phyloP scores from a whole-genome alignment of 108 stramenopile species.

The Aurantiochytrium sp. region DNA sequence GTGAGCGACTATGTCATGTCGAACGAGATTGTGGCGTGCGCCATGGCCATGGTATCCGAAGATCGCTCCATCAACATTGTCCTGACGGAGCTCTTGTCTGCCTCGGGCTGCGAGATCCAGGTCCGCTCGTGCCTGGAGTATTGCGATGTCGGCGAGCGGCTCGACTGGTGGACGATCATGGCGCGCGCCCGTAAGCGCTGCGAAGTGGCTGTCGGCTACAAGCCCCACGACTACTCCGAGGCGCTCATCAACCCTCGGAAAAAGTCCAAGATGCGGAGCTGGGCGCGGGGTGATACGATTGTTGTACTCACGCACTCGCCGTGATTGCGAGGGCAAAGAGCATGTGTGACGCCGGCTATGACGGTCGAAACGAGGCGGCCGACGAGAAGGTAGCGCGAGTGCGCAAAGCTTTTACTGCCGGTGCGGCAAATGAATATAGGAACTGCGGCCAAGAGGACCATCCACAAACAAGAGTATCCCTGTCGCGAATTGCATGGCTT shows the following conservation, averaged over 20 bases:
- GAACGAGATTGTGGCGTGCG: constrained; percentile 44
- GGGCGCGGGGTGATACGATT: constrained; percentile 40
- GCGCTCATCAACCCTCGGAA: constrained; percentile 49
- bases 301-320: constrained; percentile 37
- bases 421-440: no score
- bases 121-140: constrained; percentile 33
- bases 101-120: constrained; percentile 49
- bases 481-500: no score
- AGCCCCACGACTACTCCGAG: constrained; percentile 36
- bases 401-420: no score
- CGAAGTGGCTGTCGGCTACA: constrained; percentile 50
- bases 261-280: constrained; percentile 30
- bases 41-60: constrained; percentile 52
- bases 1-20: constrained; percentile 51
- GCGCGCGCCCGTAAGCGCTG: constrained; percentile 35
- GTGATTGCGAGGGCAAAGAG: neutral
- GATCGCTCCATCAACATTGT: constrained; percentile 52
- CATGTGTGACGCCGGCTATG: neutral
- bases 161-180: constrained; percentile 50
- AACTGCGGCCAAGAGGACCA: no score
- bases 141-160: constrained; percentile 24
- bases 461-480: no score
- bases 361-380: no score
- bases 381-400: no score
- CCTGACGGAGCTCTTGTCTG: constrained; percentile 44